Evolutionary conservation across 2,329 filamentous ascomycete genomes (phyloP), one percentile per base, ranked within the genome.

Genomic region (Aspergillus sp.): DNA sequence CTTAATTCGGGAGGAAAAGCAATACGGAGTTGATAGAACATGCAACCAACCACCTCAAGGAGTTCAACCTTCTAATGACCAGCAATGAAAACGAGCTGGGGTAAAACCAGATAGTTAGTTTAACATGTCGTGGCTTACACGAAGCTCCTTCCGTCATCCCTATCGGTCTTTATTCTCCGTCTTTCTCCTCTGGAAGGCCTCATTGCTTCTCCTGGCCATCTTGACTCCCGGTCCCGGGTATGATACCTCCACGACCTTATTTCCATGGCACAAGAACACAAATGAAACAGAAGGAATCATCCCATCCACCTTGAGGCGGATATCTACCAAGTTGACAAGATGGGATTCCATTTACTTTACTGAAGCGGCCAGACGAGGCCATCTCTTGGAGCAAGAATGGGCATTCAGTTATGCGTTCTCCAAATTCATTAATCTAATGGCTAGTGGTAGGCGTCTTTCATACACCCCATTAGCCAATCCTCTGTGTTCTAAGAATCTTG

Each of bases 381-480:
- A 58, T 23, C 7, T 50, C 12, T 61, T 59, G 19, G 59, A 61
- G 56, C 59, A 61, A 45, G 59, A 61, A 59, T 61, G 56, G 59
- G 59, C 59, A 15, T 61, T 59, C 39, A 53, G 57, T 9, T 50
- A 43, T 36, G 45, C 41, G 2, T 51, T 51, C 36, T 15, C 43
- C 5, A 49, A 23, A 9, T 21, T 51, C 21, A 59, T 61, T 19
- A 41, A 21, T 43, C 19, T 54, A 19, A 15, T 51, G 28, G 30
- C 28, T 15, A 12, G 41, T 23, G 47, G 58, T 60, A 48, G 32
- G 25, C 28, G 38, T n/a, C 25, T 9, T 23, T 12, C 15, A 8
- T 25, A 6, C 12, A 36, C 32, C 12, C 12, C 32, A 5, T 36
- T 12, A 30, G n/a, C 17, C 25, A 28, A n/a, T 50, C 1, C n/a